Percentiles rank a stretch among this genome's conserved stretches.
phyloP scores from a whole-genome alignment of 1,139 yeast species.

The Debaryomyces subglobosus region DNA sequence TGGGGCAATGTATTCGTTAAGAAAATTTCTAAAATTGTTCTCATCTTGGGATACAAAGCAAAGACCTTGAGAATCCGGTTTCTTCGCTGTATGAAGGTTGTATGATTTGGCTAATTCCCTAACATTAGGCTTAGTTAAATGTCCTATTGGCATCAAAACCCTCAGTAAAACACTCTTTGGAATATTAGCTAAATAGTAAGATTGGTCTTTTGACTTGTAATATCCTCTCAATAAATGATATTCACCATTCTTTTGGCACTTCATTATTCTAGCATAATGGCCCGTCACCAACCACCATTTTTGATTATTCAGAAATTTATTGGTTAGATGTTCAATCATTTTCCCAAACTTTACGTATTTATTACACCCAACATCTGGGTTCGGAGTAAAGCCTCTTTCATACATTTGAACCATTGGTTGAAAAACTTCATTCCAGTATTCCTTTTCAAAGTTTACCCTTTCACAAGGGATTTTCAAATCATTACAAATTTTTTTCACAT shows the following conservation, averaged over 20 bases:
- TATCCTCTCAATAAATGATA: constrained; percentile 60
- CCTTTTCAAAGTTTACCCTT: constrained; percentile 81
- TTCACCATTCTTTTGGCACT: constrained; percentile 29
- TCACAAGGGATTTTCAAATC: constrained; percentile 69
- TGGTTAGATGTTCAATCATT: constrained; percentile 56
- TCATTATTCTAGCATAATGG: constrained; percentile 75
- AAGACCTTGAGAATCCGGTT: constrained; percentile 93
- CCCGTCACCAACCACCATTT: constrained; percentile 93
- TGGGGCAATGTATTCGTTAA: constrained; percentile 72
- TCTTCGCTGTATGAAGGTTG: constrained; percentile 64
- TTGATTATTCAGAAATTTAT: constrained; percentile 25
- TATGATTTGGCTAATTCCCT: constrained; percentile 62
- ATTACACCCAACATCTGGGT: constrained; percentile 93
- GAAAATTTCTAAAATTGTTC: constrained; percentile 73
- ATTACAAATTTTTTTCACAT: constrained; percentile 67
- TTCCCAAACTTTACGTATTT: constrained; percentile 83
- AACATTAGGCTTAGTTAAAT: constrained; percentile 71
- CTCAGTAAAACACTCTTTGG: constrained; percentile 47
- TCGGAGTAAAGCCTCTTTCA: constrained; percentile 79
- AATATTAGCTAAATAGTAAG: constrained; percentile 81
- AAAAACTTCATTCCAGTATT: constrained; percentile 91
- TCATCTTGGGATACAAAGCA: constrained; percentile 84
- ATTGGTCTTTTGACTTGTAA: constrained; percentile 78
- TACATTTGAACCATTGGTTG: constrained; percentile 86
- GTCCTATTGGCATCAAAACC: constrained; percentile 79